Conservation (phyloP, 306 rosid species). For the Medicago ruthenica region DNA sequence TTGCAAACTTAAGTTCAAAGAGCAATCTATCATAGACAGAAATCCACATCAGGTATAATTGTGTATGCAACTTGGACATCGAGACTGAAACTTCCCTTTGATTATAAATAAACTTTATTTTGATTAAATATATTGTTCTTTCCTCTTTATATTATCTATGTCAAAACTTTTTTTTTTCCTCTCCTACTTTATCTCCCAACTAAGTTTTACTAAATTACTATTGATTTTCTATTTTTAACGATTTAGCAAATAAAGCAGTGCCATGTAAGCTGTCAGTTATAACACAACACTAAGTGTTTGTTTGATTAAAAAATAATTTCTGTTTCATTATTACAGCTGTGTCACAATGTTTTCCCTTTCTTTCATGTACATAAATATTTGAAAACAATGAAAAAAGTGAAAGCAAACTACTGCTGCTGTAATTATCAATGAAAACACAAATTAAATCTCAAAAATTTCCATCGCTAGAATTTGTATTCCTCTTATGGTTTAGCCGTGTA, state of each 20-base stretch:
- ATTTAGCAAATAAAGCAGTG: constrained; percentile 20
- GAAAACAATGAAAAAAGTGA: not conserved
- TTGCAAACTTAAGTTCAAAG: constrained; percentile 98
- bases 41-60: constrained; percentile 91
- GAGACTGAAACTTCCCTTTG: constrained; percentile 24
- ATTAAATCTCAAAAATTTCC: not conserved
- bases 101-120: constrained; percentile 1
- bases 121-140: not conserved
- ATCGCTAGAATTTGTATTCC: not conserved
- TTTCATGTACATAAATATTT: not conserved
- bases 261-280: too few relatives aligned
- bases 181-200: constrained; percentile 6
- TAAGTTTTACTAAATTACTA: not conserved
- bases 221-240: not conserved
- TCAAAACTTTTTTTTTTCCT: not conserved
- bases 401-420: not conserved
- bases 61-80: constrained; percentile 23
- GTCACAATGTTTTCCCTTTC: not conserved
- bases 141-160: constrained; percentile 9
- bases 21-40: constrained; percentile 95
- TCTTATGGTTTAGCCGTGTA: not conserved
- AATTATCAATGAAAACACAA: not conserved
- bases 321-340: not conserved
- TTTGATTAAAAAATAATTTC: not conserved
- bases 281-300: too few relatives aligned